Evolutionary conservation across 2,329 filamentous ascomycete genomes (phyloP).

Genomic region (Ceratocystiopsis minuta): DNA sequence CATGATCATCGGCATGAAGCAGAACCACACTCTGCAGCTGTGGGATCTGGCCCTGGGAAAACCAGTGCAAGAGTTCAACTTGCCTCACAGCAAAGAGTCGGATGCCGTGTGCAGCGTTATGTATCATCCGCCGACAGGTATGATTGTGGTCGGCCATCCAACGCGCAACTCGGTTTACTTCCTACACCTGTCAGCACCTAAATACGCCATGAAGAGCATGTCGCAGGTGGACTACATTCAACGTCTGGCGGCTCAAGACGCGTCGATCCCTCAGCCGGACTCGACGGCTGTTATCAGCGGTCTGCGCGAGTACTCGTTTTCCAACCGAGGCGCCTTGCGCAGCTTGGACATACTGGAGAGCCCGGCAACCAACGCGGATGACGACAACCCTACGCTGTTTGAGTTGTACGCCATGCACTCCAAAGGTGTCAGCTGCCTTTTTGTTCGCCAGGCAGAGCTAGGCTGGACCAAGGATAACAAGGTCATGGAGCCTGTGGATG

Average conservation of each 20-base stretch:
- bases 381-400: conserved; percentile 60
- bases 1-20: conserved; percentile 94
- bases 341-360: conserved; percentile 76
- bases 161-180: conserved; percentile 97
- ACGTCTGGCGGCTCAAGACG: conserved; percentile 54
- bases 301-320: conserved; percentile 85
- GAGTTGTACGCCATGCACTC: conserved; percentile 97
- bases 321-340: conserved; percentile 67
- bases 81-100: conserved; percentile 88
- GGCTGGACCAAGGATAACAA: conserved; percentile 88
- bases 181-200: conserved; percentile 82
- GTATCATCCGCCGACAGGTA: conserved; percentile 82
- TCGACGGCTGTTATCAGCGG: conserved; percentile 96
- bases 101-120: conserved; percentile 96
- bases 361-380: conserved; percentile 43
- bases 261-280: conserved; percentile 64
- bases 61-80: conserved; percentile 89
- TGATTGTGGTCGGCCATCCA: conserved; percentile 88
- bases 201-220: conserved; percentile 68
- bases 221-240: conserved; percentile 79
- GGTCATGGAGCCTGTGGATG: conserved; percentile 62
- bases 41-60: conserved; percentile 95
- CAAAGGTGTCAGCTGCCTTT: conserved; percentile 80
- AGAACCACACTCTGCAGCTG: conserved; percentile 94
- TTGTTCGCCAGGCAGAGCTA: conserved; percentile 72